A percentile compares a stretch with the other conserved stretches of the same genome.
These are phyloP conservation scores for Fraxinus paxiana DNA, from an alignment of 305 asterid genomes.

Conservation along the genomic window DNA sequence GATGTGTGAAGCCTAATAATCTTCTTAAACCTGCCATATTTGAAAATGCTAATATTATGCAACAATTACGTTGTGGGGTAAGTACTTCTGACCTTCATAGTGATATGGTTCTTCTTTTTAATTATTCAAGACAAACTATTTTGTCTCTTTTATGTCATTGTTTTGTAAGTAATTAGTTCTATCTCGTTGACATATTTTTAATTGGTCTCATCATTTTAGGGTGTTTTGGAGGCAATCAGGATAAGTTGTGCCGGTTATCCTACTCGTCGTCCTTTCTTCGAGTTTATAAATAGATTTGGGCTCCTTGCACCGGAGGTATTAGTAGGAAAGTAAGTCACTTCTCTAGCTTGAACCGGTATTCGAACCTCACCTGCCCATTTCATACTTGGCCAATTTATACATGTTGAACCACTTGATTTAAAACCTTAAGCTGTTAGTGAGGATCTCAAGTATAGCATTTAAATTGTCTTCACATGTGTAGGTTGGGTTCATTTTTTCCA, in stretches of 20 bases:
- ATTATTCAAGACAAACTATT: slow-evolving; percentile 3
- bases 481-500: not conserved
- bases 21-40: slow-evolving; percentile 89
- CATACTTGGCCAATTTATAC: slow-evolving; percentile 9
- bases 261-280: slow-evolving; percentile 95
- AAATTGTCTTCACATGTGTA: not conserved
- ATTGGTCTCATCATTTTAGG: slow-evolving; percentile 51
- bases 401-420: not conserved
- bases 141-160: slow-evolving; percentile 14
- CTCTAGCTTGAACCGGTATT: slow-evolving; percentile 25
- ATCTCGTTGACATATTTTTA: slow-evolving; percentile 18
- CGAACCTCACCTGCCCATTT: slow-evolving; percentile 16
- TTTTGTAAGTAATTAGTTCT: slow-evolving; percentile 14
- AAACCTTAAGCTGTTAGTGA: not conserved
- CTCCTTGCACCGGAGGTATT: slow-evolving; percentile 89
- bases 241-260: slow-evolving; percentile 99
- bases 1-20: slow-evolving; percentile 98
- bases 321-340: slow-evolving; percentile 63
- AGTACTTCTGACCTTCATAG: slow-evolving; percentile 34
- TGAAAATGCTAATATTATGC: slow-evolving; percentile 84
- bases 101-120: slow-evolving; percentile 14
- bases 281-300: slow-evolving; percentile 90
- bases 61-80: slow-evolving; percentile 97
- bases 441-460: not conserved
- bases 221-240: slow-evolving; percentile 98